These are phyloP conservation scores for Colletotrichum paranaense DNA, from an alignment of 2,329 filamentous ascomycete genomes.

Conservation along the genomic window DNA sequence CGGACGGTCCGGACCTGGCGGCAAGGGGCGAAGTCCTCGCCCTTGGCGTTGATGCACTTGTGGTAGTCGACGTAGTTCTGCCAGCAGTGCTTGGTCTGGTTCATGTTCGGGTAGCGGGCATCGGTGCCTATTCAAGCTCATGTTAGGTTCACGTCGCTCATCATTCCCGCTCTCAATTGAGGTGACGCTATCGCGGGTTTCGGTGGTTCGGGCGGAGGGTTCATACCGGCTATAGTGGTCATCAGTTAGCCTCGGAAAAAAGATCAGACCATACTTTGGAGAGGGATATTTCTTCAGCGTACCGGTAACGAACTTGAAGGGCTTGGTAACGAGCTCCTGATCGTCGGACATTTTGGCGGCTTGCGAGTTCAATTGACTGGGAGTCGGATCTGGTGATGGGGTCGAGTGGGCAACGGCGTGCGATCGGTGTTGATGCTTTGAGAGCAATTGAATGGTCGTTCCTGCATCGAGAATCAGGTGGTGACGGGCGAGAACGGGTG, in stretches of 20 bases:
- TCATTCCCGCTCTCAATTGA: slow-evolving; percentile 41
- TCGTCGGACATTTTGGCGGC: slow-evolving; percentile 88
- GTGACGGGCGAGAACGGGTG: slow-evolving; percentile 41
- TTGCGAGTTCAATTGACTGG: slow-evolving; percentile 42
- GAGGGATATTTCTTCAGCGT: slow-evolving; percentile 60
- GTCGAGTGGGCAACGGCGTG: slow-evolving; percentile 51
- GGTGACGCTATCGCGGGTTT: slow-evolving; percentile 40
- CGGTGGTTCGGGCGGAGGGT: slow-evolving; percentile 35
- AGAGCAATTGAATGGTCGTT: slow-evolving; percentile 39
- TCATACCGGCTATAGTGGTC: slow-evolving; percentile 58
- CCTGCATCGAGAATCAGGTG: slow-evolving; percentile 52
- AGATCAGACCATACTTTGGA: slow-evolving; percentile 49
- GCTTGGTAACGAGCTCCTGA: slow-evolving; percentile 87
- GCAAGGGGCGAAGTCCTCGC: slow-evolving; percentile 98
- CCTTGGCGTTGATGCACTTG: slow-evolving; percentile 99
- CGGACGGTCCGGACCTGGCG: slow-evolving; percentile 76
- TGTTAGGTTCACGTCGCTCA: slow-evolving; percentile 11
- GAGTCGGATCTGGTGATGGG: slow-evolving; percentile 43
- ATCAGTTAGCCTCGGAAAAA: slow-evolving; percentile 52
- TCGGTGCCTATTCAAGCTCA: slow-evolving; percentile 82
- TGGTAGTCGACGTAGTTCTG: slow-evolving; percentile 99
- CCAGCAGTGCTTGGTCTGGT: slow-evolving; percentile 99
- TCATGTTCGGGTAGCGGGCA: slow-evolving; percentile 98
- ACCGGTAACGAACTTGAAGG: slow-evolving; percentile 99
- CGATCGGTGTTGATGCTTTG: slow-evolving; percentile 45